These are phyloP conservation scores for Torulaspora gathmanii DNA, from an alignment of 805 yeast species.

Conservation along the genomic window DNA sequence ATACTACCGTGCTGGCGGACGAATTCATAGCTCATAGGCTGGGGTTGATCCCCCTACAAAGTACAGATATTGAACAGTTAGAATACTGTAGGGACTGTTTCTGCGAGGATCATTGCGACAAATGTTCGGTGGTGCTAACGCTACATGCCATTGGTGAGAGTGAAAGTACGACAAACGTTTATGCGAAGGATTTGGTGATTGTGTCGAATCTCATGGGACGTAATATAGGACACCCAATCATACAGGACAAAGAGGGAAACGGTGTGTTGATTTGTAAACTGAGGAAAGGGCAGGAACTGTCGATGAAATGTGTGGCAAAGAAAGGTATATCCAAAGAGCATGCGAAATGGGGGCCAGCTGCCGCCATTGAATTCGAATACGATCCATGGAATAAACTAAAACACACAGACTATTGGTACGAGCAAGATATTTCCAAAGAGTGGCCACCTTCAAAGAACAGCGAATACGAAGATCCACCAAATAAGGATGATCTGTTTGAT, in stretches of 20 bases:
- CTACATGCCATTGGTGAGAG: constrained; percentile 85
- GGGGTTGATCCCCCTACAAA: constrained; percentile 85
- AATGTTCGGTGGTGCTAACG: constrained; percentile 84
- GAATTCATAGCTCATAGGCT: constrained; percentile 92
- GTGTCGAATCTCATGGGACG: constrained; percentile 38
- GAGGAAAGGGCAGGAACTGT: constrained; percentile 86
- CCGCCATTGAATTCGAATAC: constrained; percentile 94
- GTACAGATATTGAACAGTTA: constrained; percentile 76
- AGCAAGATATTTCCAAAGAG: constrained; percentile 78
- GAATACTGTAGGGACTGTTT: constrained; percentile 93
- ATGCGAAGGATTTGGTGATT: constrained; percentile 70
- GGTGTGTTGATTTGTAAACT: constrained; percentile 92
- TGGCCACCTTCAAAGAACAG: constrained; percentile 91
- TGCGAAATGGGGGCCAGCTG: constrained; percentile 96
- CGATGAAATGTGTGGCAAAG: constrained; percentile 88
- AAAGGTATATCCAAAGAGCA: constrained; percentile 97
- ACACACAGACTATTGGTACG: constrained; percentile 97
- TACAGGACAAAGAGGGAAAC: constrained; percentile 63
- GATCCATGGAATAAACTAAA: constrained; percentile 98
- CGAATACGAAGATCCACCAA: constrained; percentile 95
- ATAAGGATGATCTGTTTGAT: constrained; percentile 80
- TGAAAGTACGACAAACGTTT: constrained; percentile 84
- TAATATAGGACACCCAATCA: constrained; percentile 78
- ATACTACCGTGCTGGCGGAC: constrained; percentile 93
- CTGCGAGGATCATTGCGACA: constrained; percentile 95